phyloP scores from a whole-genome alignment of 352 stramenopile species.

The Globisporangium emineosum region DNA sequence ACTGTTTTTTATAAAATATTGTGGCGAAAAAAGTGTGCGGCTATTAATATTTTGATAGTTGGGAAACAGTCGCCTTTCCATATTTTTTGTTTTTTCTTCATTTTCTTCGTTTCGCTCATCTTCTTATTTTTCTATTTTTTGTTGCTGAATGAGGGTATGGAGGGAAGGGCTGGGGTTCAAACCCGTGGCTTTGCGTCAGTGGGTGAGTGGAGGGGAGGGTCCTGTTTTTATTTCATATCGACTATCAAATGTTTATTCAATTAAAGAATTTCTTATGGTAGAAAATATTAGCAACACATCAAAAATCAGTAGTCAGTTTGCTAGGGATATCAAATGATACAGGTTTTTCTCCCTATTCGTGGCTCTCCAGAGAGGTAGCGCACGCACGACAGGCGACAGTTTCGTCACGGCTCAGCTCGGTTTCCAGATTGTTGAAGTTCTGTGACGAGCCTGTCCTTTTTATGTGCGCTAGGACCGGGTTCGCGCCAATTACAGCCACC shows the following conservation, averaged over 20 bases:
- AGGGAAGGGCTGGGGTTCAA: too few relatives aligned
- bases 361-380: neutral
- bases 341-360: neutral
- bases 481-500: neutral
- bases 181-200: neutral
- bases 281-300: neutral
- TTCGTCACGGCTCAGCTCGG: neutral
- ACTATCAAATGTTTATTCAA: neutral
- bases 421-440: neutral
- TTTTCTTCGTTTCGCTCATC: neutral
- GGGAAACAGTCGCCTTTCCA: neutral
- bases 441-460: neutral
- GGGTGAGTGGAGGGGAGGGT: neutral
- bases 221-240: neutral
- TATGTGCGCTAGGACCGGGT: neutral
- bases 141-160: neutral
- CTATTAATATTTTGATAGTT: constrained; percentile 3
- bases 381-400: neutral
- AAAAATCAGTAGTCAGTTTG: neutral
- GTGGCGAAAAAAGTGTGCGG: neutral
- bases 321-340: neutral
- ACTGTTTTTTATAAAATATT: too few relatives aligned
- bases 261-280: neutral
- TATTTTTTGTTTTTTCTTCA: neutral
- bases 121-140: neutral